Percentiles rank a stretch among this genome's conserved stretches.
These are phyloP conservation scores for Cyclotella kingstonii DNA, from an alignment of 108 stramenopile genomes.

Conservation along the genomic window DNA sequence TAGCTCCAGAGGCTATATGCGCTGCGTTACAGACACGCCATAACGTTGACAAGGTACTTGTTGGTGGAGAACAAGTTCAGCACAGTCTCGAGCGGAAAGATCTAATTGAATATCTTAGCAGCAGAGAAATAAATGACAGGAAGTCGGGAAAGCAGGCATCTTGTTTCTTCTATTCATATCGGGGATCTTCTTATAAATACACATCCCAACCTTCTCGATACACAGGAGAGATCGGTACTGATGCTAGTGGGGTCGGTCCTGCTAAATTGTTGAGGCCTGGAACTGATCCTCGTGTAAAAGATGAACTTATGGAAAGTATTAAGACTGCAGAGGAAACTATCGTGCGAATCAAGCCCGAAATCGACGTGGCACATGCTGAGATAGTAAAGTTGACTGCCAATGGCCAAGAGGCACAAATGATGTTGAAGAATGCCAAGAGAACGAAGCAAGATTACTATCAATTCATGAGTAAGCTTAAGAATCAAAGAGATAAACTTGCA, in stretches of 20 bases:
- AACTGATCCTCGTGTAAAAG: conserved; percentile 53
- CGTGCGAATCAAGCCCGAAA: conserved; percentile 38
- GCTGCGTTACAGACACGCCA: conserved; percentile 58
- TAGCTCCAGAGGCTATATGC: conserved; percentile 66
- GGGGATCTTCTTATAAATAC: conserved; percentile 37
- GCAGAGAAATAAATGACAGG: conserved; percentile 23
- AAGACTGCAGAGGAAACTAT: conserved; percentile 24
- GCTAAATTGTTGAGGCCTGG: conserved; percentile 55
- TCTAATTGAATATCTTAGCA: conserved; percentile 47
- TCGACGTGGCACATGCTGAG: conserved; percentile 32
- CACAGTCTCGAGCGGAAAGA: conserved; percentile 51
- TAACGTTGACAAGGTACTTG: conserved; percentile 66
- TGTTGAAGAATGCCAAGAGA: conserved; percentile 40
- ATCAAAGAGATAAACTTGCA: conserved; percentile 52
- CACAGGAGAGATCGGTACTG: conserved; percentile 26
- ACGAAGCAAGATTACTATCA: conserved; percentile 22
- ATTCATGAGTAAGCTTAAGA: conserved; percentile 42
- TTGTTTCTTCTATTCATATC: conserved; percentile 38
- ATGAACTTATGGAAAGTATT: conserved; percentile 42
- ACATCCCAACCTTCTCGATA: conserved; percentile 54
- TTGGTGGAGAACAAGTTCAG: conserved; percentile 71
- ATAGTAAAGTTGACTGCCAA: conserved; percentile 19
- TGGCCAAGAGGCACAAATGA: conserved; percentile 33
- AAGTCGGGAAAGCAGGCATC: conserved; percentile 16
- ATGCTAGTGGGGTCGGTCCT: conserved; percentile 38